Base-by-base conservation (phyloP, 192 early-diverging fungal species). In the Umbelopsis isabellina region DNA sequence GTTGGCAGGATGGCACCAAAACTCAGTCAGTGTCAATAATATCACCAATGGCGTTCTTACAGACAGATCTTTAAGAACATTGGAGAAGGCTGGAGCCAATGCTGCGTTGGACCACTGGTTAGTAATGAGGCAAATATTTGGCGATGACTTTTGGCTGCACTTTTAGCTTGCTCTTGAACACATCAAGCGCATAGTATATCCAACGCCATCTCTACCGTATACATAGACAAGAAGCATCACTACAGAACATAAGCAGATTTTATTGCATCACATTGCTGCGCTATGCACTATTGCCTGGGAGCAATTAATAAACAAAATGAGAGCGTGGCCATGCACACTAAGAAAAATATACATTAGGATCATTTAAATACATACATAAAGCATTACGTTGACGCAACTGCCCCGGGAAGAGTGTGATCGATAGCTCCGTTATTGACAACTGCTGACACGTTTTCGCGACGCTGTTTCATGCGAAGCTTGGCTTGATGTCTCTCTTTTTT, bases 111-210 rank as follows among this genome's bases (percentile, higher is more conserved):
- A 81, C 61, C 93, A 95, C 78, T 95, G 92, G 93, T 72, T 86
- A 15, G 79, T 88, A 55, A 92, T 95, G 90, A 80, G 90, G 46
- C 72, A 74, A 5, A 61, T 94, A 74, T 85, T 94, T 65, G 83
- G 87, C 15, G 66, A 78, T 21, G 88, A 86, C 15, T 90, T 92
- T 76, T 95, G 94, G 94, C 69, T 86, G 9, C 83, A 89, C 64
- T 92, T 87, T 74, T 92, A 84, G 58, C 13, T 61, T 1, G 23
- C 11, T 12, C 18, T 20, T 3, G 2, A 25, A 25, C 1, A 0
- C 6, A 25, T 52, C 23, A 3, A 25, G 20, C 6, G 0, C 50
- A 5, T 3, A 25, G 12, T 21, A 25, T 25, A 23, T 21, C 10
- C 50, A 52, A 41, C 10, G 1, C 37, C 37, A 41, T 6, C 10